Evolutionary conservation across 1,284 basidiomycete genomes (phyloP), one percentile per base, ranked within the genome.

Genomic region (Cystobasidium sp.): DNA sequence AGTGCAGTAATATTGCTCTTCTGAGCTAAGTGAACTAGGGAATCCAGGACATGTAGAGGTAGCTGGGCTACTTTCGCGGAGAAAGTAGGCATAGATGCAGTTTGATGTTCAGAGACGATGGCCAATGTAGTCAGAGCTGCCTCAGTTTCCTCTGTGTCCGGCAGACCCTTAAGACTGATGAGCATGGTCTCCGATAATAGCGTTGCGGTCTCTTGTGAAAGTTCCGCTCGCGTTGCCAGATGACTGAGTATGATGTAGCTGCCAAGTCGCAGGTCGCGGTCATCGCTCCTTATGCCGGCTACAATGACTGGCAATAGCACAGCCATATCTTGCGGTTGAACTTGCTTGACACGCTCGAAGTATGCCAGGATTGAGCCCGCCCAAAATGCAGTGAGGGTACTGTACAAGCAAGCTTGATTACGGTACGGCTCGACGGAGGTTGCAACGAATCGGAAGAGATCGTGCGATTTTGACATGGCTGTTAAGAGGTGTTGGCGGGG

Each of bases 371-470:
- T 84, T 0, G 88, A 88, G 3, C 92, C 89, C 4, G 90, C 87
- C 84, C 94, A 94, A 83, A 98, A 98, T 0, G 89, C 89, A 56
- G 94, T 83, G 14, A 98, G 84, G 0, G 90, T 87, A 51, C 89
- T 89, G 81, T 97, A 90, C 0, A 85, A 82, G 46, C 83, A 82
- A 0, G 82, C 84, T 75, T 85, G 86, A 78, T 86, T 86, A 71
- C 91, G 78, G 0, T 88, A 87, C 24, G 81, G 82, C 1, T 91
- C 88, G 18, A 94, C 84, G 7, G 93, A 82, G 8, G 85, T 84
- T 0, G 88, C 82, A 3, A 91, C 84, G 77, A 93, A 91, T 51
- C 90, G 88, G 6, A 85, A 79, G 8, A 93, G 84, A 68, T 93
- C 91, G 20, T 88, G 81, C 73, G 92, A 88, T 73, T 86, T 86